Conservation (phyloP, 1,284 basidiomycete species). For the Naganishia sp. region DNA sequence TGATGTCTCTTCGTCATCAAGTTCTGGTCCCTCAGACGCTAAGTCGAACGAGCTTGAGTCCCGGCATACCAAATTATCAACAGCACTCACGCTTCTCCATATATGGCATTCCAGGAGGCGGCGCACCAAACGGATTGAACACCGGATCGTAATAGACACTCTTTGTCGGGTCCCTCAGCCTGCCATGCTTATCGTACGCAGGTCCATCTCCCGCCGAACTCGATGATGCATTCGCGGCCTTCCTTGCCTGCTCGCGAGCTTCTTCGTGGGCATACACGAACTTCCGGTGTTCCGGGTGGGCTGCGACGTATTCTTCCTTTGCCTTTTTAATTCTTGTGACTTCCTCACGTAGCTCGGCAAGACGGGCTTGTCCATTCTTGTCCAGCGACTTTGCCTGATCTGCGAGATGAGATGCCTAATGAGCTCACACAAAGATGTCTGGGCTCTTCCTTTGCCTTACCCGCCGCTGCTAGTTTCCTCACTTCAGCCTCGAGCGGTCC, state of each 20-base stretch:
- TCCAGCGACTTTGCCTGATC: constrained; percentile 38
- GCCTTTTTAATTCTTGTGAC: constrained; percentile 74
- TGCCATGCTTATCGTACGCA: constrained; percentile 75
- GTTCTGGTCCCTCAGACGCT: constrained; percentile 32
- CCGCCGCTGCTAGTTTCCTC: constrained; percentile 40
- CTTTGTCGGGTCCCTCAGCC: constrained; percentile 79
- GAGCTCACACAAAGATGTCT: background rate
- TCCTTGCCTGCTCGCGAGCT: constrained; percentile 33
- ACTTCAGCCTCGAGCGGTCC: constrained; percentile 59
- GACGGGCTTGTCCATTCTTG: constrained; percentile 44
- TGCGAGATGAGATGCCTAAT: background rate
- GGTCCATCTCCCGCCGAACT: constrained; percentile 36
- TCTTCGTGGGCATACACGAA: constrained; percentile 64
- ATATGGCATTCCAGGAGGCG: constrained; percentile 95
- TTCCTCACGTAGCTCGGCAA: constrained; percentile 68
- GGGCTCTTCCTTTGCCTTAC: constrained; percentile 34
- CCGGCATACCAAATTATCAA: constrained; percentile 30
- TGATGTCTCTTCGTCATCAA: constrained; percentile 49
- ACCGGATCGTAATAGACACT: constrained; percentile 90
- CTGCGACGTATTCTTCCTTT: constrained; percentile 84
- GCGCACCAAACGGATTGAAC: constrained; percentile 92
- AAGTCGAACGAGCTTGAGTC: constrained; percentile 1
- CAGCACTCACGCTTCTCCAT: constrained; percentile 70
- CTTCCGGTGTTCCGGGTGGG: constrained; percentile 82
- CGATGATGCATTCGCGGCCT: constrained; percentile 57